phyloP scores from a whole-genome alignment of 2,329 filamentous ascomycete species.

The Trichoderma sp. region DNA sequence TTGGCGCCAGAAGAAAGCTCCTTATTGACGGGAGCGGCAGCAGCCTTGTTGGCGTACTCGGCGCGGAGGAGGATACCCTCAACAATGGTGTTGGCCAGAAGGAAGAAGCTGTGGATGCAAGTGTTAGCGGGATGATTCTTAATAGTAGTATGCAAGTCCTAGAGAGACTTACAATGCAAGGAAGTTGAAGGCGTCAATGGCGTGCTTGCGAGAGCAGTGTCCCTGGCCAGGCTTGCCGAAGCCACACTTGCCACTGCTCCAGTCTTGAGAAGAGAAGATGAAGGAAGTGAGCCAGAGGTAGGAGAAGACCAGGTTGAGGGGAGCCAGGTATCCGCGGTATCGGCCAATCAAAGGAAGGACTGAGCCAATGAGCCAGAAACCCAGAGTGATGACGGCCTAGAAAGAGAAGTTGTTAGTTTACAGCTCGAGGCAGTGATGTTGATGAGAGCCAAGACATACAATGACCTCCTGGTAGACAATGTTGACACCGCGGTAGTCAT shows the following conservation, averaged over 20 bases:
- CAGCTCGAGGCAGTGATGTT: neutral
- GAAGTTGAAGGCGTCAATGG: slow-evolving; percentile 32
- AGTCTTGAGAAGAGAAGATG: slow-evolving; percentile 33
- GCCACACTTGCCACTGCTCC: slow-evolving; percentile 27
- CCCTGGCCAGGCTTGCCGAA: slow-evolving; percentile 1
- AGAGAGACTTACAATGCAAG: slow-evolving; percentile 31
- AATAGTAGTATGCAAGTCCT: too few relatives aligned
- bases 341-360: slow-evolving; percentile 27
- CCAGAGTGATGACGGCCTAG: slow-evolving; percentile 31
- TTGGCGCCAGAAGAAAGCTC: slow-evolving; percentile 12
- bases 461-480: slow-evolving; percentile 33
- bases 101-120: slow-evolving; percentile 26
- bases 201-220: slow-evolving; percentile 30
- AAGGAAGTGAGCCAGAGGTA: slow-evolving; percentile 35
- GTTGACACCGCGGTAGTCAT: slow-evolving; percentile 25
- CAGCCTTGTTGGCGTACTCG: neutral
- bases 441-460: slow-evolving; percentile 23
- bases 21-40: slow-evolving; percentile 5
- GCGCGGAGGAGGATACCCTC: slow-evolving; percentile 24
- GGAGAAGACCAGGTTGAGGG: slow-evolving; percentile 31
- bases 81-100: slow-evolving; percentile 27
- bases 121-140: neutral
- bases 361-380: slow-evolving; percentile 29
- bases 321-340: slow-evolving; percentile 31
- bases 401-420: neutral